Percentiles rank a stretch among this genome's conserved stretches.
phyloP scores from a whole-genome alignment of 257 asterid species.

The Handroanthus guayacan region DNA sequence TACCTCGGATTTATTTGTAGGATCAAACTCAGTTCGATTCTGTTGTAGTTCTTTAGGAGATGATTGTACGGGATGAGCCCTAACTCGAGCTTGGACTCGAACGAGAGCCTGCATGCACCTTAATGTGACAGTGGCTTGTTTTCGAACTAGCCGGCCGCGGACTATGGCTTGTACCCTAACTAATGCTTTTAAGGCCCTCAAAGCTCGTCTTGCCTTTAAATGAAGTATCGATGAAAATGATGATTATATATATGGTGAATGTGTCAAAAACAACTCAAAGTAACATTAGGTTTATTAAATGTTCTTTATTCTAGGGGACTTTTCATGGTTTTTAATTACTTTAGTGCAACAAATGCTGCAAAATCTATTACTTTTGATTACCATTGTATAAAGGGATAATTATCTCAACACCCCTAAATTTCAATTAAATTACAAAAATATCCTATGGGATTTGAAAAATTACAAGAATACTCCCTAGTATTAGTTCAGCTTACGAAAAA shows the following conservation, averaged over 20 bases:
- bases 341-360: neutral
- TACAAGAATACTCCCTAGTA: no score
- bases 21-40: conserved; percentile 42
- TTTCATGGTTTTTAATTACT: neutral
- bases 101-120: conserved; percentile 94
- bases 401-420: no score
- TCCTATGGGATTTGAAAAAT: no score
- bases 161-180: conserved; percentile 95
- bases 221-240: no score
- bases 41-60: conserved; percentile 38
- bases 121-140: conserved; percentile 84
- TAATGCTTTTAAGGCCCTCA: conserved; percentile 84
- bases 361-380: neutral
- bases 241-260: neutral
- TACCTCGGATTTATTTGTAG: conserved; percentile 71
- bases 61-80: conserved; percentile 63
- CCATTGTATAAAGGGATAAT: no score
- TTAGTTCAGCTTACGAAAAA: no score
- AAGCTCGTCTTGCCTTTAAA: conserved; percentile 83
- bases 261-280: neutral
- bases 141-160: conserved; percentile 82
- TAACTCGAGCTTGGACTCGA: conserved; percentile 77
- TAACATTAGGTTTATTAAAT: no score
- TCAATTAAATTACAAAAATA: no score
- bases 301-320: neutral